Conservation (phyloP, 108 stramenopile species). For the Fragilaria radians region DNA sequence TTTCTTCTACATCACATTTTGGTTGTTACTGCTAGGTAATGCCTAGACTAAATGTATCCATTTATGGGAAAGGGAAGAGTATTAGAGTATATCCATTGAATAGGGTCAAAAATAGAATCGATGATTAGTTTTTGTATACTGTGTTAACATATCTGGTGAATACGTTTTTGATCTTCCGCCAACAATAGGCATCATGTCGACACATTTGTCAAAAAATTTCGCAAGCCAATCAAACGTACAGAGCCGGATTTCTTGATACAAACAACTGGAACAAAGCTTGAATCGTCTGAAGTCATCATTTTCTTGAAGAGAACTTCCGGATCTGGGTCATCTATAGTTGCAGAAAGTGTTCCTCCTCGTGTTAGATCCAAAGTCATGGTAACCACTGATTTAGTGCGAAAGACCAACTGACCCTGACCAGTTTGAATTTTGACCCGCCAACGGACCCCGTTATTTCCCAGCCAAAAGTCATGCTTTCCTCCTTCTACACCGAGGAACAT, state of each 20-base stretch:
- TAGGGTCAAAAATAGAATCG: no score
- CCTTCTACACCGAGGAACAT: not conserved
- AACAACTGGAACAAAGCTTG: not conserved
- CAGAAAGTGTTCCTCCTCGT: conserved; percentile 1
- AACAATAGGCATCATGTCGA: no score
- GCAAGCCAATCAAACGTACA: conserved; percentile 2
- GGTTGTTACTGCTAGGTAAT: no score
- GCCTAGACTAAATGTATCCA: no score
- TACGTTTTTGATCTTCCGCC: no score
- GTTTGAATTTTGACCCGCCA: not conserved
- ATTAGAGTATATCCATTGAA: no score
- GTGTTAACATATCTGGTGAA: no score
- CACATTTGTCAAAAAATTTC: no score
- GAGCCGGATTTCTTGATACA: not conserved
- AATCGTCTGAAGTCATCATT: conserved; percentile 1
- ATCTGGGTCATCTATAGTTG: not conserved
- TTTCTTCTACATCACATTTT: no score
- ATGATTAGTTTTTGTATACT: no score
- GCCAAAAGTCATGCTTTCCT: conserved; percentile 1
- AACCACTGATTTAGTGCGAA: not conserved
- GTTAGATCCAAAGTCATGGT: not conserved
- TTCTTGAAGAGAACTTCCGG: not conserved
- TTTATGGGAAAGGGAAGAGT: no score
- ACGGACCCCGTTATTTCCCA: not conserved
- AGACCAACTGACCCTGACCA: not conserved